phyloP scores from a whole-genome alignment of 176 grass and related monocot genomes.

The Poa annua region DNA sequence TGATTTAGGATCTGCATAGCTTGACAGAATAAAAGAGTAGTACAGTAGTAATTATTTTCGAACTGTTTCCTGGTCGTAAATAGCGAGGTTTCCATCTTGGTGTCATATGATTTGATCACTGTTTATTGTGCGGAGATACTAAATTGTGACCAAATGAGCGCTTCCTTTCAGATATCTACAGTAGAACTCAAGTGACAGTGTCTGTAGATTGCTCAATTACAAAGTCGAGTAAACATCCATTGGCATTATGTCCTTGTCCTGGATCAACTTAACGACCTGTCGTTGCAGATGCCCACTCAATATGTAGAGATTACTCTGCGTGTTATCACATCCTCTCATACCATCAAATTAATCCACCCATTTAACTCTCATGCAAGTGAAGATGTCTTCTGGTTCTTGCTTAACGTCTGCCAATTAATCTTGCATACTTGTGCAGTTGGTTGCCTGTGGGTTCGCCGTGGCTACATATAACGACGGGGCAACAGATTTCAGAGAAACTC shows the following conservation, averaged over 20 bases:
- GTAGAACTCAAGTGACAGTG: background rate
- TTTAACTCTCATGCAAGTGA: background rate
- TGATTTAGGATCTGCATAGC: background rate
- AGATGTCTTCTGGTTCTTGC: background rate
- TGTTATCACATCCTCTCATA: constrained; percentile 2
- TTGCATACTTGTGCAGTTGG: constrained; percentile 59
- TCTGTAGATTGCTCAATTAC: background rate
- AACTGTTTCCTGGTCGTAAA: background rate
- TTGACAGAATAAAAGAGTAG: background rate
- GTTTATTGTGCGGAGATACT: background rate
- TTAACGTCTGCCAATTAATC: background rate
- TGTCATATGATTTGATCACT: background rate
- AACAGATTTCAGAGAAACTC: constrained; percentile 85
- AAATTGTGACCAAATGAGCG: background rate
- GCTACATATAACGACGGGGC: constrained; percentile 90
- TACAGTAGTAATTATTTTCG: background rate
- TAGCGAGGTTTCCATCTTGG: background rate
- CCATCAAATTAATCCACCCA: background rate
- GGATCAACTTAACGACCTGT: background rate
- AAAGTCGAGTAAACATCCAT: background rate
- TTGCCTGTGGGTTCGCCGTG: constrained; percentile 89
- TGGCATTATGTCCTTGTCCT: background rate
- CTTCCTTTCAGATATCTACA: background rate
- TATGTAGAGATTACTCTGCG: background rate
- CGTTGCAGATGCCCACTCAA: background rate